Evolutionary conservation across 1,284 basidiomycete species (phyloP), one percentile per base, ranked within the genome.

Genomic region (Pseudozyma thailandica): DNA sequence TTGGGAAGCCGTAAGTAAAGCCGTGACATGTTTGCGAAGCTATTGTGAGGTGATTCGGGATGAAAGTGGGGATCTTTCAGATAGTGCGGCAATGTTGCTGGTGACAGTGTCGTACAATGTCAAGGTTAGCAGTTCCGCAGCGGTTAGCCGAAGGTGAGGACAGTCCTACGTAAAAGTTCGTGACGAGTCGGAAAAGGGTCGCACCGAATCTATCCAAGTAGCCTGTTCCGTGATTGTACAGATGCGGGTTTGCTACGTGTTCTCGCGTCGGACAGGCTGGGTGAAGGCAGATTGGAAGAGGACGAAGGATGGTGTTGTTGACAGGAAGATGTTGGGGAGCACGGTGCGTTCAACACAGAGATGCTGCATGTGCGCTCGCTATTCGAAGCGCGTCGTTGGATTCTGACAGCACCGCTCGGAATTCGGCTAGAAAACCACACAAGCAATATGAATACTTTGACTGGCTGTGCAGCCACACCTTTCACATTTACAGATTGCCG

Each of bases 1-100:
- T 68, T 63, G 12, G 77, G 77, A 31, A 74, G 54, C 37, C 75
- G 73, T 31, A 79, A 52, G 37, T 74, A 74, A 42, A 78, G 55
- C 7, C 75, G 65, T 37, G 77, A 75, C 77, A 79, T 79, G 52
- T 7, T 45, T 23, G 28, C 28, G 41, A n/a, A n/a, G 30, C 0
- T 15, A 37, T 21, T 23, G 13, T 7, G n/a, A 5, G n/a, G 33
- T n/a, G 15, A 31, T 7, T 35, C 33, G 6, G 33, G n/a, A n/a
- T 35, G 15, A 9, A 7, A 12, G 33, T 35, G 6, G 8, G 33
- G 33, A 35, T 31, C 8, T 31, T 15, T 31, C 30, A 31, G 30
- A 31, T 7, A 31, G 15, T 16, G 33, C 13, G 15, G 33, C 33
- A n/a, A n/a, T n/a, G n/a, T n/a, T n/a, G n/a, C n/a, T n/a, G n/a